These are phyloP conservation scores for Auriculariales sp. DNA, from an alignment of 768 basidiomycete genomes.

Conservation along the genomic window DNA sequence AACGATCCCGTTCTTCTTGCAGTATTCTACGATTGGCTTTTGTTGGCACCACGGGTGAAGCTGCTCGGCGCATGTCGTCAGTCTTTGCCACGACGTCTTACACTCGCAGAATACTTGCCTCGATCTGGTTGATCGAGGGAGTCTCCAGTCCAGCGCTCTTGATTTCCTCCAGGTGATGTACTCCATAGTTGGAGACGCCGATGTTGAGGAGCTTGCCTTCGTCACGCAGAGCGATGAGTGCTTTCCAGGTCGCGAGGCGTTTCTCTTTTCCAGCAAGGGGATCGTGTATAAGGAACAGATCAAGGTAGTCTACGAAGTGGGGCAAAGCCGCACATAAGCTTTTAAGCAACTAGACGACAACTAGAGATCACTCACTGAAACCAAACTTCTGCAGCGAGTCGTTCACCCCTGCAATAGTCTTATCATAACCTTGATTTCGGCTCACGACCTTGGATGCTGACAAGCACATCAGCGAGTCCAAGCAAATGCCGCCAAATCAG, in stretches of 20 bases:
- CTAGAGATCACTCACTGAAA: slow-evolving; percentile 6
- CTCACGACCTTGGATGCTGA: slow-evolving; percentile 13
- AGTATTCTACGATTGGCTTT: slow-evolving; percentile 20
- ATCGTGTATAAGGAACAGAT: slow-evolving; percentile 19
- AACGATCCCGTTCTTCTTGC: slow-evolving; percentile 17
- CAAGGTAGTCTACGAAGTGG: slow-evolving; percentile 12
- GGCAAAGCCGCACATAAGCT: background rate
- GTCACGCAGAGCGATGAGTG: slow-evolving; percentile 9
- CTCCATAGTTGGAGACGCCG: slow-evolving; percentile 15
- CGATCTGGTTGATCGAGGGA: slow-evolving; percentile 14
- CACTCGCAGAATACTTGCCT: slow-evolving; percentile 6
- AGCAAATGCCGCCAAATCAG: too few species aligned
- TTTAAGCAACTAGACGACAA: background rate
- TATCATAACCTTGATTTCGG: slow-evolving; percentile 10
- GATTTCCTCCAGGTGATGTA: slow-evolving; percentile 11
- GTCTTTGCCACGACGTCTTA: too few species aligned
- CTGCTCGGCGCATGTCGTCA: background rate
- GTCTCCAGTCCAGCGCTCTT: slow-evolving; percentile 8
- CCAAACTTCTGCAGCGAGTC: slow-evolving; percentile 10
- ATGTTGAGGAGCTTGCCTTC: slow-evolving; percentile 11
- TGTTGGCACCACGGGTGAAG: slow-evolving; percentile 25
- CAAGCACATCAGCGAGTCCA: background rate
- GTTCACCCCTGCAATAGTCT: slow-evolving; percentile 8
- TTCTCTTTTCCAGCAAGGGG: slow-evolving; percentile 13
- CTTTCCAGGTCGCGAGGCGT: slow-evolving; percentile 15